Conservation (phyloP, 768 basidiomycete species). For the Lactifluus hygrophoroides region DNA sequence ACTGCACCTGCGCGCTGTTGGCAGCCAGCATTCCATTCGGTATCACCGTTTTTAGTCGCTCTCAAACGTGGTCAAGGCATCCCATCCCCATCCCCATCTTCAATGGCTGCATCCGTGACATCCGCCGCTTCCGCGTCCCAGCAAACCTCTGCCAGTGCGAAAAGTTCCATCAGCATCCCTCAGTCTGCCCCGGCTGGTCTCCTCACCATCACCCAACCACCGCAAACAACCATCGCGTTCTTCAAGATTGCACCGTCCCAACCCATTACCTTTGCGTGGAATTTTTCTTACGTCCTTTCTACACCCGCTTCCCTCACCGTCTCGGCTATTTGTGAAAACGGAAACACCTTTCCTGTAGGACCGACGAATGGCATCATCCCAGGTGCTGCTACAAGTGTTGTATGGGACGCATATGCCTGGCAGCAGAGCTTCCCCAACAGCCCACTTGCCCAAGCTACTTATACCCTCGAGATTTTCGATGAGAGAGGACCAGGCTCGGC, state of each 20-base stretch:
- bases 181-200: constrained; percentile 49
- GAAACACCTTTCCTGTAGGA: constrained; percentile 84
- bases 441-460: constrained; percentile 68
- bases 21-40: no score
- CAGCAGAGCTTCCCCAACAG: constrained; percentile 51
- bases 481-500: constrained; percentile 63
- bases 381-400: constrained; percentile 59
- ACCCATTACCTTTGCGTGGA: constrained; percentile 86
- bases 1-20: no score
- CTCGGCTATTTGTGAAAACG: constrained; percentile 75
- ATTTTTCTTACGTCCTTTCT: constrained; percentile 64
- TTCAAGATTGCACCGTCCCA: constrained; percentile 77
- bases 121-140: neutral
- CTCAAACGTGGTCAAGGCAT: neutral
- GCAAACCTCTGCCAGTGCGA: neutral
- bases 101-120: neutral
- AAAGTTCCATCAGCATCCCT: constrained; percentile 31
- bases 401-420: constrained; percentile 77
- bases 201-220: constrained; percentile 73
- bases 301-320: constrained; percentile 72
- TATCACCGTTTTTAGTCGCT: neutral
- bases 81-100: neutral
- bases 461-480: constrained; percentile 74
- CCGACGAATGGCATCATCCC: constrained; percentile 63
- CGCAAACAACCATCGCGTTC: constrained; percentile 71